Base-by-base conservation (phyloP, 1,284 basidiomycete genomes). In the Veloboletus limbatus region DNA sequence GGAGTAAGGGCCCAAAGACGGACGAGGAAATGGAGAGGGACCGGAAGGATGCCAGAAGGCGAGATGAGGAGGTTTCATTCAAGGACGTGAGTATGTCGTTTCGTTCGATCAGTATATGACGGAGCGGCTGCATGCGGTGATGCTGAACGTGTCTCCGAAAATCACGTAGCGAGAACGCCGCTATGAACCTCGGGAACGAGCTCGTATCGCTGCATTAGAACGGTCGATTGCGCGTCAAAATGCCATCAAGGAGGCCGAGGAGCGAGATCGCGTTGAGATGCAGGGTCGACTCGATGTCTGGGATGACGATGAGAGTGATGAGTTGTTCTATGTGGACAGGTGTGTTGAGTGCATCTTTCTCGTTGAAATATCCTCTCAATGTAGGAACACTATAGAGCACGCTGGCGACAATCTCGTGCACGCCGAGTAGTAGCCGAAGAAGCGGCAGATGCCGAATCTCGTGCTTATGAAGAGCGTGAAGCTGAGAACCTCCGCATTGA, bases 231-330 rank as follows among this genome's bases (percentile, higher is more conserved):
- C 80, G 0, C 77, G 82, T 16, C 85, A 92, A 45, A 77, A 80
- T 14, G 78, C 81, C 6, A 79, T 86, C 37, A 78, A 75, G 33
- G 88, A 92, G 45, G 78, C 81, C 4, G 87, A 93, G 59, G 83
- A 87, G 25, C 77, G 83, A 6, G 88, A 88, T 57, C 73, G 79
- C 13, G 59, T 80, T 13, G 82, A 87, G 60, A 85, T 90, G 75
- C 77, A 79, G 26, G 75, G 82, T 21, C 76, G 86, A 4, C 70
- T 94, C 20, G 85, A 87, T 49, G 69, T 85, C 2, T 95, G 89
- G 88, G 92, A 96, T 58, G 92, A 96, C 58, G 92, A 95, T 52
- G 88, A 92, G 61, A 87, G 86, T 53, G 88, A 89, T 51, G 92
- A 94, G 54, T 59, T 82, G 21, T 95, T 91, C 69, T 94, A 92